Evolutionary conservation across 1,139 yeast species (phyloP), one percentile per base, ranked within the genome.

Genomic region (Debaryomyces singareniensis): DNA sequence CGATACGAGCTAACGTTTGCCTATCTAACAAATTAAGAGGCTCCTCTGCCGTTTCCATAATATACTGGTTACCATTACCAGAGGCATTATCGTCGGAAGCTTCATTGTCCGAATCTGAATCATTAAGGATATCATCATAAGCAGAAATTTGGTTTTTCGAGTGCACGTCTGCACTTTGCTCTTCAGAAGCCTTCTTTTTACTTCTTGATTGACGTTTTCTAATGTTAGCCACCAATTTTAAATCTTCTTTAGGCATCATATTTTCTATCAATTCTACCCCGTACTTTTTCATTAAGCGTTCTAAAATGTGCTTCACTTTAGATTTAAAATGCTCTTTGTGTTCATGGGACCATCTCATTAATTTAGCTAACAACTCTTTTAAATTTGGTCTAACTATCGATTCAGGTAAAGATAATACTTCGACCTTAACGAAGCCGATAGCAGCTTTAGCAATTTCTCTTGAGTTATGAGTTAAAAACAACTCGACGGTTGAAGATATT

Each of bases 391-490:
- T 73, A 31, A 91, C 78, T 44, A 80, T 53, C 15, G 83, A 95
- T 40, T 75, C 82, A 5, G 97, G 96, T 35, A 91, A 70, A 11
- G 89, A 75, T 39, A 89, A 69, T 15, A 87, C 82, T 42, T 93
- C 87, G 30, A 91, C 94, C 55, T 91, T 91, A 35, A 87, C 89
- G 49, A 91, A 91, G 3, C 98, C 98, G 46, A 91, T 77, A 5
- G 96, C 87, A 22, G 96, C 75, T 55, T 87, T 86, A 37, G 91
- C 96, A 49, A 91, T 85, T 59, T 91, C 99, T 47, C 95, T 74
- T 25, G 87, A 85, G 49, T 82, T 84, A 30, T 94, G 89, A 13
- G 95, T 85, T 53, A 93, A 70, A 56, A 89, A 89, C 43, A 87
- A 65, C 52, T 89, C 95, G 30, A 91, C 84, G 1, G 96, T 86